These are phyloP conservation scores for Aethionema arabicum DNA, from an alignment of 345 rosid species.

Conservation along the genomic window DNA sequence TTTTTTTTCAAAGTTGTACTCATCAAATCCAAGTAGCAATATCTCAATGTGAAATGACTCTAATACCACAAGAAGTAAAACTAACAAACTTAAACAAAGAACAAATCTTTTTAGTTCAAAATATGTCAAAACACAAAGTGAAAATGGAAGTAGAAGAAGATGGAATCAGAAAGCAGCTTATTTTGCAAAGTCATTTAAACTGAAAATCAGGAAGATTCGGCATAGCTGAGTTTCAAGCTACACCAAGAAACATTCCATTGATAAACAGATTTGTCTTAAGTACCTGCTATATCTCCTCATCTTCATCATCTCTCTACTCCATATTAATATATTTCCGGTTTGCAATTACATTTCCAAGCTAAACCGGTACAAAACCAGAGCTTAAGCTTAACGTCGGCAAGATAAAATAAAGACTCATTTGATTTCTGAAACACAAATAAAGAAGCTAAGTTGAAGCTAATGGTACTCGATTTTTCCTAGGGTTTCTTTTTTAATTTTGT, in stretches of 20 bases:
- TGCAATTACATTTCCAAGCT: too few relatives aligned
- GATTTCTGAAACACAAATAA: too few relatives aligned
- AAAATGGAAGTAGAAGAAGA: constrained; percentile 19
- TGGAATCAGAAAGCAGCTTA: constrained; percentile 34
- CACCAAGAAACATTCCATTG: constrained; percentile 37
- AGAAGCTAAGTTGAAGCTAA: too few relatives aligned
- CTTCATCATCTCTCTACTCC: constrained; percentile 24
- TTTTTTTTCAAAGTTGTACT: too few relatives aligned
- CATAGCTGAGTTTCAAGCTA: constrained; percentile 19
- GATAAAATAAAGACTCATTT: too few relatives aligned
- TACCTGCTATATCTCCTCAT: constrained; percentile 41
- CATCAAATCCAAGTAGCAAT: too few relatives aligned
- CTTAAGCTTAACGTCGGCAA: too few relatives aligned
- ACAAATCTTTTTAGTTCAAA: not conserved
- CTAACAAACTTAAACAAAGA: not conserved
- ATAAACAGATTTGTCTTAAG: constrained; percentile 29
- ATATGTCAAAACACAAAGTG: not conserved
- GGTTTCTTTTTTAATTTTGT: too few relatives aligned
- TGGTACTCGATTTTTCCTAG: too few relatives aligned
- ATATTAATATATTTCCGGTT: too few relatives aligned
- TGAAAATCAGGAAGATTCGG: constrained; percentile 30
- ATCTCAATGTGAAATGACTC: too few relatives aligned
- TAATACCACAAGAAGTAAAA: not conserved
- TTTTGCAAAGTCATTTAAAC: constrained; percentile 34
- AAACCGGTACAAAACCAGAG: too few relatives aligned